Conservation (phyloP, 2,329 filamentous ascomycete genomes). For the Fusarium nurragi region DNA sequence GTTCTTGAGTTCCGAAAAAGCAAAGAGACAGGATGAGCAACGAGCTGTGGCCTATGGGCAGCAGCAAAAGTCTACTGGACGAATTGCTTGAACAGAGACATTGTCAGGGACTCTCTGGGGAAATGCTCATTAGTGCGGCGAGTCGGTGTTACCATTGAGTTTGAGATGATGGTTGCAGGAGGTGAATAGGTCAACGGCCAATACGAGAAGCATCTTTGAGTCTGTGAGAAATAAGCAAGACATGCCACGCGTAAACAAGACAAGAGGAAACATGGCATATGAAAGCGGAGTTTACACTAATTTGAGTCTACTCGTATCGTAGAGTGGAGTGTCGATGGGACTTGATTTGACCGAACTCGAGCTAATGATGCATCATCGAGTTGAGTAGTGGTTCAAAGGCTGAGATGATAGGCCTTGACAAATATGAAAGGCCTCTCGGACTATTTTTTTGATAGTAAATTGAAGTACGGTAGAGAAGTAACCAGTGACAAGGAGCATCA, state of each 20-base stretch:
- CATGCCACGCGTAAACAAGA: slow-evolving; percentile 18
- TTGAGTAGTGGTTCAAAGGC: background rate
- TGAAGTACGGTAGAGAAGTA: background rate
- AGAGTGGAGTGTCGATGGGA: slow-evolving; percentile 21
- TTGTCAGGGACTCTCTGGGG: slow-evolving; percentile 5
- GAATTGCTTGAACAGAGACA: slow-evolving; percentile 13
- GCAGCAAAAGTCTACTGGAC: slow-evolving; percentile 28
- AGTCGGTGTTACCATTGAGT: slow-evolving; percentile 7
- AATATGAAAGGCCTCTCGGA: background rate
- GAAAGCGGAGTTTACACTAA: slow-evolving; percentile 1
- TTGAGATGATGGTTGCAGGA: slow-evolving; percentile 9
- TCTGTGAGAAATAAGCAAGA: slow-evolving; percentile 18
- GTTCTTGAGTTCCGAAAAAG: slow-evolving; percentile 11
- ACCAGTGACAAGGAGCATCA: background rate
- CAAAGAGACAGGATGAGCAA: slow-evolving; percentile 35
- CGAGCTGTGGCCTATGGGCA: slow-evolving; percentile 23
- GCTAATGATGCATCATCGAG: background rate
- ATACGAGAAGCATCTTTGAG: slow-evolving; percentile 6
- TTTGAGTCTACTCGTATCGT: slow-evolving; percentile 21
- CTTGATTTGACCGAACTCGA: background rate
- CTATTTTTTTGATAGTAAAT: background rate
- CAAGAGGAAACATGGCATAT: slow-evolving; percentile 17
- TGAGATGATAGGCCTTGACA: slow-evolving; percentile 1
- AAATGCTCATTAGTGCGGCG: slow-evolving; percentile 4
- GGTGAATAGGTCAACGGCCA: slow-evolving; percentile 22